These are phyloP conservation scores for Penicillium sp. DNA, from an alignment of 2,329 filamentous ascomycete genomes.

Conservation along the genomic window DNA sequence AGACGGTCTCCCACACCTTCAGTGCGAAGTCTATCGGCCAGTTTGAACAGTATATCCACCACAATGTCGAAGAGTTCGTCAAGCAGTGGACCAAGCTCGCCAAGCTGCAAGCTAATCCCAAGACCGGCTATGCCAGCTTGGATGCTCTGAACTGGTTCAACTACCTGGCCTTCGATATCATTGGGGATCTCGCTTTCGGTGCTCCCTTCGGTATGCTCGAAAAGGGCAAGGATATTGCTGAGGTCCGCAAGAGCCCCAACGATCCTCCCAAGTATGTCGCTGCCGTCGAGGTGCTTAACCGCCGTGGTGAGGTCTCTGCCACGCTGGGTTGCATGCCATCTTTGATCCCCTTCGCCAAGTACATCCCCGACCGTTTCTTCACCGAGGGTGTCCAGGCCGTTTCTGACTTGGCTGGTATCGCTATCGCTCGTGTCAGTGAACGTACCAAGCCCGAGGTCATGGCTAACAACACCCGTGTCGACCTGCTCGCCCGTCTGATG, in stretches of 20 bases:
- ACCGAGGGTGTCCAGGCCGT: conserved; percentile 70
- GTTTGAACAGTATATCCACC: conserved; percentile 85
- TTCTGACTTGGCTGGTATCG: conserved; percentile 79
- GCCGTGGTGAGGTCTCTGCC: conserved; percentile 80
- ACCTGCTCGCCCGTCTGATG: conserved; percentile 80
- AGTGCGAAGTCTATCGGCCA: conserved; percentile 75
- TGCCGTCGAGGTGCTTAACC: conserved; percentile 84
- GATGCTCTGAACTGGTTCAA: conserved; percentile 82
- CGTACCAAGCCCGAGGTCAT: conserved; percentile 65
- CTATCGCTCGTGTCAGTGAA: conserved; percentile 74
- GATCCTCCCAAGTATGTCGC: conserved; percentile 66
- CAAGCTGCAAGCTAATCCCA: conserved; percentile 44
- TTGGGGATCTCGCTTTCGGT: conserved; percentile 66
- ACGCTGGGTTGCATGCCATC: conserved; percentile 71
- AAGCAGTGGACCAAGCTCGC: conserved; percentile 68
- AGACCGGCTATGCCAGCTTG: conserved; percentile 59
- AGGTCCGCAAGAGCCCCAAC: conserved; percentile 63
- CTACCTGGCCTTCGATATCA: conserved; percentile 60
- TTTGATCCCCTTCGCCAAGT: conserved; percentile 76
- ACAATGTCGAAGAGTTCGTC: conserved; percentile 72
- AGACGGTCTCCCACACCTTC: conserved; percentile 85
- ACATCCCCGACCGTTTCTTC: conserved; percentile 81
- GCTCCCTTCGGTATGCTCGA: conserved; percentile 80
- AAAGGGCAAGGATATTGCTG: conserved; percentile 71
- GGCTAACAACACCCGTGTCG: conserved; percentile 65